Conservation (phyloP, 257 asterid species). For the Gentiana straminea region DNA sequence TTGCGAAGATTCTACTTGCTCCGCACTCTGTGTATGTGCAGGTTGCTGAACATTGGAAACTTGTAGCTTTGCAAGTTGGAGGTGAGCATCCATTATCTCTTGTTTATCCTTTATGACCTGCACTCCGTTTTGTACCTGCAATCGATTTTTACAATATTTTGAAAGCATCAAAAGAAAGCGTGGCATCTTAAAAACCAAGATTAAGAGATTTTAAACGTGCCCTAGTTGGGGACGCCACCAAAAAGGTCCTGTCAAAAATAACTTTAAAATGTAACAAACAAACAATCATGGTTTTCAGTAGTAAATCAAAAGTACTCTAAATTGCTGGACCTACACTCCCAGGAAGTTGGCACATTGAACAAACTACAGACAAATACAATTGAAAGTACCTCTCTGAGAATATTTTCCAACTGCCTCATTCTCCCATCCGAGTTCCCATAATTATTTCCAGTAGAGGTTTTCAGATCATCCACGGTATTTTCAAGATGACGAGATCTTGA, state of each 20-base stretch:
- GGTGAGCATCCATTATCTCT: conserved; percentile 61
- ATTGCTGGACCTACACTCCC: too few relatives aligned
- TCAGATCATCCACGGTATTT: conserved; percentile 71
- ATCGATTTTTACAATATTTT: conserved; percentile 2
- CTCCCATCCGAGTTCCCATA: conserved; percentile 70
- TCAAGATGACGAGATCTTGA: conserved; percentile 67
- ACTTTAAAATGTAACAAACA: too few relatives aligned
- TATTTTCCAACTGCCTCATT: conserved; percentile 69
- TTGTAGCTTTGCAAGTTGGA: conserved; percentile 58
- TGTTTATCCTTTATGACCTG: conserved; percentile 65
- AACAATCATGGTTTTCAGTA: too few relatives aligned
- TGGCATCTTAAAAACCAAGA: too few relatives aligned
- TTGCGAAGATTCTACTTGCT: conserved; percentile 33
- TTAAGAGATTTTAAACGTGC: too few relatives aligned
- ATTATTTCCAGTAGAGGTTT: conserved; percentile 54
- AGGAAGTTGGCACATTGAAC: neutral
- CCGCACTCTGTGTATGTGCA: conserved; percentile 25
- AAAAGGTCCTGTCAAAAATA: too few relatives aligned
- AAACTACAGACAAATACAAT: neutral
- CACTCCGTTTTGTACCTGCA: conserved; percentile 72
- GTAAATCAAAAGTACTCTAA: too few relatives aligned
- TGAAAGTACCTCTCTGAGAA: conserved; percentile 63
- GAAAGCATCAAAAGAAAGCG: too few relatives aligned
- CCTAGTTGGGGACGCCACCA: too few relatives aligned
- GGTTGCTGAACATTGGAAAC: conserved; percentile 40